Percentiles rank a stretch among this genome's conserved stretches.
phyloP scores from a whole-genome alignment of 1,284 basidiomycete species.

The Meripilus lineatus region DNA sequence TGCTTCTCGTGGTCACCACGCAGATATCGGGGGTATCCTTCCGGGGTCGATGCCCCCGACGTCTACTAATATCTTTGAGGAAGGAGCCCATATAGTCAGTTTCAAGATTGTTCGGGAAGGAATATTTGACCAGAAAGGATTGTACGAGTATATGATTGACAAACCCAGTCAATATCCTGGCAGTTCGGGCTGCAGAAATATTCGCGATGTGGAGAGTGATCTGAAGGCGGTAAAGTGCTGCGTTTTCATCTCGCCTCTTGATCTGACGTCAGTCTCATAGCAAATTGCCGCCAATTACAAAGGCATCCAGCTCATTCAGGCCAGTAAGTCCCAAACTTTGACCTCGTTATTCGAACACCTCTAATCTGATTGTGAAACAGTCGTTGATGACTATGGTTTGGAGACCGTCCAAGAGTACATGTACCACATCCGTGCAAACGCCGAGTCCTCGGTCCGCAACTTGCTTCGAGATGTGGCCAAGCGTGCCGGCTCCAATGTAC shows the following conservation, averaged over 20 bases:
- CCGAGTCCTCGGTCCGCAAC: slow-evolving; percentile 84
- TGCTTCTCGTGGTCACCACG: slow-evolving; percentile 86
- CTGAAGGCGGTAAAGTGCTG: slow-evolving; percentile 69
- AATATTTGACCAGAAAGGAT: slow-evolving; percentile 71
- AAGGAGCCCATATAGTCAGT: slow-evolving; percentile 88
- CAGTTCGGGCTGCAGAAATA: slow-evolving; percentile 78
- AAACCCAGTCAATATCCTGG: slow-evolving; percentile 83
- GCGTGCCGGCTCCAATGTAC: slow-evolving; percentile 57
- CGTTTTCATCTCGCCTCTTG: background rate
- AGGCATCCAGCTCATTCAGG: slow-evolving; percentile 79
- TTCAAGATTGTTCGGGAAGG: slow-evolving; percentile 92
- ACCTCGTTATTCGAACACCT: background rate
- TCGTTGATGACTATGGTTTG: slow-evolving; percentile 86
- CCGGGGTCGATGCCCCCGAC: slow-evolving; percentile 95
- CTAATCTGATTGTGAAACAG: slow-evolving; percentile 27
- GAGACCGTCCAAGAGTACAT: slow-evolving; percentile 90
- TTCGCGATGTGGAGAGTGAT: slow-evolving; percentile 89
- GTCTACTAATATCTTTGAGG: slow-evolving; percentile 86
- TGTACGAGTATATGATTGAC: slow-evolving; percentile 81
- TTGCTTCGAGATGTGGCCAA: slow-evolving; percentile 77
- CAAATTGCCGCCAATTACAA: slow-evolving; percentile 98
- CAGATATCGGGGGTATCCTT: slow-evolving; percentile 73
- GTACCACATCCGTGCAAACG: slow-evolving; percentile 87
- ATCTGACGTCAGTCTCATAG: slow-evolving; percentile 30
- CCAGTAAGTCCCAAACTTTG: slow-evolving; percentile 39